phyloP scores from a whole-genome alignment of 768 basidiomycete genomes.

The Glaciozyma martinii region DNA sequence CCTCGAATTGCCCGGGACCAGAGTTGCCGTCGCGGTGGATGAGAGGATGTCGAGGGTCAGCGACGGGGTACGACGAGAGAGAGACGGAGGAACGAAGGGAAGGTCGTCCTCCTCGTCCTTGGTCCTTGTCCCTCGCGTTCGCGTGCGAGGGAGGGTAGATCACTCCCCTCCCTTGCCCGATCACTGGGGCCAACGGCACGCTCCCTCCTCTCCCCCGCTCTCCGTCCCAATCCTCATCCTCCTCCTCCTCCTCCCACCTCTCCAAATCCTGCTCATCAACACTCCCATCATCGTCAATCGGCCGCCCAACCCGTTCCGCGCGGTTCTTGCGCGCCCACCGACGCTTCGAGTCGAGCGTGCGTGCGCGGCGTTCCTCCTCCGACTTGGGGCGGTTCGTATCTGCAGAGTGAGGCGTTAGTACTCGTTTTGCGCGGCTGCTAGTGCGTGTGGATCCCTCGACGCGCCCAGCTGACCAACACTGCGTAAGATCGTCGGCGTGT shows the following conservation, averaged over 20 bases:
- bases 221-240: neutral
- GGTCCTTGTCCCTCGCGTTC: neutral
- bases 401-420: slow-evolving; percentile 14
- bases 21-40: neutral
- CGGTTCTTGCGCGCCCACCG: slow-evolving; percentile 42
- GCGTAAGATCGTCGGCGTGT: too few species aligned
- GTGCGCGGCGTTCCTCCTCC: slow-evolving; percentile 38
- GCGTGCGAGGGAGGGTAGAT: neutral
- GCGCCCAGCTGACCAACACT: neutral
- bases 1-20: neutral
- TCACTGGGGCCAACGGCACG: neutral
- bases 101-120: neutral
- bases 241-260: neutral
- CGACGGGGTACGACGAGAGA: neutral
- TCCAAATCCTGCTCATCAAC: neutral
- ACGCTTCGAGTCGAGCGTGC: slow-evolving; percentile 40
- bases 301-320: slow-evolving; percentile 12
- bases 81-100: too few species aligned
- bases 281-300: neutral
- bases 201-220: neutral
- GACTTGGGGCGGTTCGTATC: slow-evolving; percentile 41
- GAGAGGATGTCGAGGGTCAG: neutral
- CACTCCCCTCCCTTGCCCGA: neutral
- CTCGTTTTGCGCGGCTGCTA: neutral
- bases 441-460: too few species aligned